Evolutionary conservation across 768 basidiomycete genomes (phyloP), one percentile per base, ranked within the genome.

Genomic region (Auricularia cornea): DNA sequence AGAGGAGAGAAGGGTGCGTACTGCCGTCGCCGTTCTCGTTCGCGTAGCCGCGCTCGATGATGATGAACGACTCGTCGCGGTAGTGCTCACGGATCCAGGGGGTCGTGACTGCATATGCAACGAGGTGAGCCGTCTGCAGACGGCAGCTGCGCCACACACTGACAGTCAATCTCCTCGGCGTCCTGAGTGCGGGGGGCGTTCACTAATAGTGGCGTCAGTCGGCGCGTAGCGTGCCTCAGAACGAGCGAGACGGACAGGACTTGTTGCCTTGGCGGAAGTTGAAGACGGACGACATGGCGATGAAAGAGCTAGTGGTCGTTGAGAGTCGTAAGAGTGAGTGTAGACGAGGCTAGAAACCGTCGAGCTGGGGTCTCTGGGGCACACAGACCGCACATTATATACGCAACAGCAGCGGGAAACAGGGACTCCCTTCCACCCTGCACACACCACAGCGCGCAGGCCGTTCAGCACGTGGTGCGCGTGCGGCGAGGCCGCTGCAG

Each of bases 11-110:
- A 57, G 3, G 51, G 8, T n/a, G 20, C 54, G 54, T 57, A 57
- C 54, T 57, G 54, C 54, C 54, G 54, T 57, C 54, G 54, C 54
- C 54, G 54, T 57, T 57, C 54, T 57, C 54, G 28, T 57, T 57
- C 14, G 54, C 54, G 54, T 14, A 57, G 30, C 54, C 54, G 54
- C 54, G 54, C 54, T 57, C 54, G 54, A 57, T 26, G 20, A 57
- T 31, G 54, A 57, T 57, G 54, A 57, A 57, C 8, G 28, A 5
- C 4, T 57, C 54, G 30, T 57, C 54, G 18, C 26, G 16, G 54
- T 57, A 57, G 30, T 57, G 54, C 54, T 57, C 54, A 1, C 30
- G 26, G 28, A 57, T 31, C 54, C 54, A 57, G 26, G 26, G 28
- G 16, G 54, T 10, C 8, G 54, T 57, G 28, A 57, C 54, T 57